Conservation (phyloP, 2,329 filamentous ascomycete species). For the Coniochaeta ligniaria region DNA sequence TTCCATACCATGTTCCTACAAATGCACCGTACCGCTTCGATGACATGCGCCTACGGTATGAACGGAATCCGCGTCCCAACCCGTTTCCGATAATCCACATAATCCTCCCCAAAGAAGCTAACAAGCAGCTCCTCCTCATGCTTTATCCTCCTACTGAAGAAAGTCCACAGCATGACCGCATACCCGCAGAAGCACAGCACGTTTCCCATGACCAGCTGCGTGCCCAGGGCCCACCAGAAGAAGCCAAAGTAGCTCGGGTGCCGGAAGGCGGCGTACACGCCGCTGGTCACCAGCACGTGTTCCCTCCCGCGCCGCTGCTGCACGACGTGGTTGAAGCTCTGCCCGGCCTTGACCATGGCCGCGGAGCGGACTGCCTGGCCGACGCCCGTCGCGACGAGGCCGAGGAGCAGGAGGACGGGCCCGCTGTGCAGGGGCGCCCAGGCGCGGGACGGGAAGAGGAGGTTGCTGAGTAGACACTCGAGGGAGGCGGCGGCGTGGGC, state of each 20-base stretch:
- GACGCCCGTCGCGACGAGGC: conserved; percentile 54
- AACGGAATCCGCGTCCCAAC: conserved; percentile 80
- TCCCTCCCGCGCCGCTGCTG: conserved; percentile 60
- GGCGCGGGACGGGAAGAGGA: conserved; percentile 43
- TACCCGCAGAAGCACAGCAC: conserved; percentile 70
- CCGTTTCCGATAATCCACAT: conserved; percentile 61
- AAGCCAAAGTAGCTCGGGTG: conserved; percentile 97
- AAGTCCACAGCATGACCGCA: conserved; percentile 70
- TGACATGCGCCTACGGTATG: conserved; percentile 31
- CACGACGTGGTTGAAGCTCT: conserved; percentile 86
- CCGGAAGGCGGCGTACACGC: conserved; percentile 68
- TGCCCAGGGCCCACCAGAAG: conserved; percentile 97
- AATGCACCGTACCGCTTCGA: not conserved
- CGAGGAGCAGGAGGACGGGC: conserved; percentile 40
- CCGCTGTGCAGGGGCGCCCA: conserved; percentile 38
- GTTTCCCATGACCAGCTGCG: conserved; percentile 86
- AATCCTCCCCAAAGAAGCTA: conserved; percentile 78
- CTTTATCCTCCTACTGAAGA: conserved; percentile 68
- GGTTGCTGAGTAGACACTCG: conserved; percentile 60
- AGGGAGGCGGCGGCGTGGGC: conserved; percentile 69
- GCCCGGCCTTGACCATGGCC: conserved; percentile 84
- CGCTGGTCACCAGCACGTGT: conserved; percentile 76
- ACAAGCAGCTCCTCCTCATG: conserved; percentile 75
- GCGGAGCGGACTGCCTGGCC: conserved; percentile 72
- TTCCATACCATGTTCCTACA: not conserved